Percentiles rank a stretch among this genome's conserved stretches.
These are phyloP conservation scores for Phytophthora rubi DNA, from an alignment of 352 stramenopile genomes.

Conservation along the genomic window DNA sequence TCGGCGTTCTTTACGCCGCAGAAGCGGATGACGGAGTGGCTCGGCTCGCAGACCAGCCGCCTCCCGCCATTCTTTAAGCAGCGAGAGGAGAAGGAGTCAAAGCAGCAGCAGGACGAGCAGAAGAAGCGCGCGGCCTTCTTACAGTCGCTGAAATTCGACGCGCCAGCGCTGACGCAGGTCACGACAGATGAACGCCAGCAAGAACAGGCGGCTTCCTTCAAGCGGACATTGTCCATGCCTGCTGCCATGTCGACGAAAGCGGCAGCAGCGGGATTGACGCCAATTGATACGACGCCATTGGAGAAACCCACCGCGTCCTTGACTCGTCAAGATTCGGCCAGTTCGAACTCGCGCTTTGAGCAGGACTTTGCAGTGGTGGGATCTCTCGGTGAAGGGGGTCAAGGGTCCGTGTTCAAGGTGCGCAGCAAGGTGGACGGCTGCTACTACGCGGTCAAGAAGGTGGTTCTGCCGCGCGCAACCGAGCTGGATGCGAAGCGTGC, in stretches of 20 bases:
- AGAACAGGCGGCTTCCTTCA: slow-evolving; percentile 15
- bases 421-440: slow-evolving; percentile 75
- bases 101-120: slow-evolving; percentile 29
- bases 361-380: slow-evolving; percentile 78
- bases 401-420: slow-evolving; percentile 81
- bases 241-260: slow-evolving; percentile 31
- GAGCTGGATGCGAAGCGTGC: slow-evolving; percentile 49
- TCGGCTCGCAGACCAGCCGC: slow-evolving; percentile 43
- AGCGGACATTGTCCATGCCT: slow-evolving; percentile 34
- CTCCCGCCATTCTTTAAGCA: slow-evolving; percentile 51
- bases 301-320: slow-evolving; percentile 10
- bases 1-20: slow-evolving; percentile 50
- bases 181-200: slow-evolving; percentile 24
- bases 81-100: slow-evolving; percentile 26
- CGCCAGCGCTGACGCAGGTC: slow-evolving; percentile 15
- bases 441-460: slow-evolving; percentile 83
- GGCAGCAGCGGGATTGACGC: slow-evolving; percentile 15
- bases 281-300: slow-evolving; percentile 27
- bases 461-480: slow-evolving; percentile 52
- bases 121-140: slow-evolving; percentile 34
- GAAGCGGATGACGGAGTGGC: slow-evolving; percentile 57
- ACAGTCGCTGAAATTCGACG: slow-evolving; percentile 33
- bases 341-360: slow-evolving; percentile 57
- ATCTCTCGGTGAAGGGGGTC: slow-evolving; percentile 70
- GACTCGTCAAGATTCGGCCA: slow-evolving; percentile 4